phyloP scores from a whole-genome alignment of 2,329 filamentous ascomycete species.

The Dothideomycetes sp. region DNA sequence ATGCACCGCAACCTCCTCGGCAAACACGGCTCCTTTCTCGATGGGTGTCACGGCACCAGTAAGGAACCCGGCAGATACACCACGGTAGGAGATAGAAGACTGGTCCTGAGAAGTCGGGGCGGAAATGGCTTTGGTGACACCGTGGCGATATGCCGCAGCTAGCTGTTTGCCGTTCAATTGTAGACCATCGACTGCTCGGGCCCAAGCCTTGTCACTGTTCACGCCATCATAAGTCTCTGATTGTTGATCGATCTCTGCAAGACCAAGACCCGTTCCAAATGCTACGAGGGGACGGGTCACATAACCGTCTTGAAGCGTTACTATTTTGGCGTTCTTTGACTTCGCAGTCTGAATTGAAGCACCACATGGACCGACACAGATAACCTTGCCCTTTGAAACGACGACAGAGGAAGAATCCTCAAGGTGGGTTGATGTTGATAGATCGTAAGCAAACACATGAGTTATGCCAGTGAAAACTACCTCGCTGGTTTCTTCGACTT shows the following conservation, averaged over 20 bases:
- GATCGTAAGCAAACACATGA: conserved; percentile 39
- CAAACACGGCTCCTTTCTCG: conserved; percentile 31
- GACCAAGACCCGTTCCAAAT: conserved; percentile 51
- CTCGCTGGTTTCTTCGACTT: conserved; percentile 23
- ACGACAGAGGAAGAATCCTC: conserved; percentile 35
- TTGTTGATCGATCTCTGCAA: conserved; percentile 56
- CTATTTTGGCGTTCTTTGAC: conserved; percentile 27
- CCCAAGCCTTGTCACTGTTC: conserved; percentile 45
- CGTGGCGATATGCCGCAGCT: conserved; percentile 28
- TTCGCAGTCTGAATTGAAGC: conserved; percentile 34
- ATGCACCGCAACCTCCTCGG: conserved; percentile 29
- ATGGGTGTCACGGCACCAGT: conserved; percentile 28
- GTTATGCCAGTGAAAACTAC: conserved; percentile 50
- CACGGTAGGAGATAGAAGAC: conserved; percentile 22
- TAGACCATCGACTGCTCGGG: conserved; percentile 44
- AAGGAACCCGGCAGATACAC: conserved; percentile 30
- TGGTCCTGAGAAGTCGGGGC: conserved; percentile 26
- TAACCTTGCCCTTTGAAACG: conserved; percentile 44
- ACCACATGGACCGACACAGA: conserved; percentile 48
- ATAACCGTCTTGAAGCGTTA: conserved; percentile 50
- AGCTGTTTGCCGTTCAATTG: conserved; percentile 32
- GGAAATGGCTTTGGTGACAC: conserved; percentile 31
- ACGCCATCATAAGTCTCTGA: conserved; percentile 37
- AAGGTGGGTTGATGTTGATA: conserved; percentile 19
- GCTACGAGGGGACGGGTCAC: conserved; percentile 52